A percentile compares a stretch with the other conserved stretches of the same genome.
Conservation (phyloP, 495 filamentous ascomycete species). For the Penicillium simplicissimum region DNA sequence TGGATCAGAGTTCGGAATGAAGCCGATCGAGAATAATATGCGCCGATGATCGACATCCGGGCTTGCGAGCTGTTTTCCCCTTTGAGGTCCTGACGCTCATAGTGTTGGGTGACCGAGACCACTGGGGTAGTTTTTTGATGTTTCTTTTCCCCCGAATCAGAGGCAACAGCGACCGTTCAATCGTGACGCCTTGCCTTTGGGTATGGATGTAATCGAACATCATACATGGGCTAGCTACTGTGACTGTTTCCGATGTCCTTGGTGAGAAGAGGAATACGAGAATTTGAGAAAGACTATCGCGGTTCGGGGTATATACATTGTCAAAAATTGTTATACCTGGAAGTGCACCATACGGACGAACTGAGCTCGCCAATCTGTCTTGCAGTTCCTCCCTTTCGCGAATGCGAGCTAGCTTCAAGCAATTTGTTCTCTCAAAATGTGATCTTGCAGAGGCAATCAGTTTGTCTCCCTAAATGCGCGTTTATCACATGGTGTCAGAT, state of each 20-base stretch:
- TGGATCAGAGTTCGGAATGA: not conserved
- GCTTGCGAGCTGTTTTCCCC: not conserved
- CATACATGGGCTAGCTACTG: no score
- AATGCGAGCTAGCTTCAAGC: no score
- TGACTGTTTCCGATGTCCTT: no score
- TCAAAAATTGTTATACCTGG: no score
- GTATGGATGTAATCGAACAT: not conserved
- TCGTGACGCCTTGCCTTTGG: not conserved
- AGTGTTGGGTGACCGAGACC: not conserved
- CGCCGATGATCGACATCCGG: not conserved
- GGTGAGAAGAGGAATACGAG: no score
- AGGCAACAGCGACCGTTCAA: not conserved
- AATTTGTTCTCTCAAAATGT: not conserved
- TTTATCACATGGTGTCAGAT: not conserved
- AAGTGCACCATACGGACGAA: no score
- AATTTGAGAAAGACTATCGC: no score
- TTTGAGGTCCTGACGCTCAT: not conserved
- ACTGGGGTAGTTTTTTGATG: not conserved
- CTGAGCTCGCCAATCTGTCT: no score
- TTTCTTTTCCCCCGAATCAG: not conserved
- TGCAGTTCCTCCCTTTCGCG: no score
- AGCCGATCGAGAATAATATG: not conserved
- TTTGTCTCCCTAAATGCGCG: not conserved
- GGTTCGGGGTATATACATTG: not conserved
- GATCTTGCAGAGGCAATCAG: not conserved